Conservation (phyloP, 495 filamentous ascomycete genomes). For the Cercophora sp. region DNA sequence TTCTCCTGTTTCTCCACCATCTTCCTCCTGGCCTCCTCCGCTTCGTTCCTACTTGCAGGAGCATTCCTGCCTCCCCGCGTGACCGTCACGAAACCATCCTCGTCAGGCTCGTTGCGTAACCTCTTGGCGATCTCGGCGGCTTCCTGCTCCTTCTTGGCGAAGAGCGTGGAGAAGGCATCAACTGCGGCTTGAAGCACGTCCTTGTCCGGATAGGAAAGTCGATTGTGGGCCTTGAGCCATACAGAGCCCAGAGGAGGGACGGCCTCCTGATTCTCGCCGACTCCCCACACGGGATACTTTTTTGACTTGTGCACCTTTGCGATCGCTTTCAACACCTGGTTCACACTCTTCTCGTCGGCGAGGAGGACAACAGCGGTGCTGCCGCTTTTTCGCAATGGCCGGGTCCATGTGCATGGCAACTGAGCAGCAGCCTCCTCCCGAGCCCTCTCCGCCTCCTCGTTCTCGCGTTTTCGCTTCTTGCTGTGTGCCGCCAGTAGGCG, state of each 20-base stretch:
- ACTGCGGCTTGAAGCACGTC: slow-evolving; percentile 60
- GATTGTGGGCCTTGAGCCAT: slow-evolving; percentile 63
- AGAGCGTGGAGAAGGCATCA: slow-evolving; percentile 77
- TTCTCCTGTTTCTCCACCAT: slow-evolving; percentile 67
- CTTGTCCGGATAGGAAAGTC: slow-evolving; percentile 64
- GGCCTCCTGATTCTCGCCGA: slow-evolving; percentile 39
- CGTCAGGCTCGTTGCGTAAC: slow-evolving; percentile 73
- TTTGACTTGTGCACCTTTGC: slow-evolving; percentile 56
- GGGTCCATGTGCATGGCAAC: slow-evolving; percentile 70
- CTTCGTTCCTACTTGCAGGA: slow-evolving; percentile 69
- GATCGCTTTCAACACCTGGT: slow-evolving; percentile 69
- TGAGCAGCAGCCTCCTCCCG: slow-evolving; percentile 47
- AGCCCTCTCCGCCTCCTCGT: slow-evolving; percentile 49
- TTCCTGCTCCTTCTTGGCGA: slow-evolving; percentile 61
- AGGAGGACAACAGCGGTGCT: slow-evolving; percentile 76
- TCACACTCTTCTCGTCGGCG: slow-evolving; percentile 71
- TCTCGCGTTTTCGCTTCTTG: slow-evolving; percentile 67
- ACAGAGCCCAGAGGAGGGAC: slow-evolving; percentile 55
- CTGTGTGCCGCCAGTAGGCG: slow-evolving; percentile 41
- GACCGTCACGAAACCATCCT: slow-evolving; percentile 94
- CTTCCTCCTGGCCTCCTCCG: slow-evolving; percentile 64
- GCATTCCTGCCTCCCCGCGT: slow-evolving; percentile 71
- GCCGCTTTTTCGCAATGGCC: slow-evolving; percentile 67
- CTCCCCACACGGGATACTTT: slow-evolving; percentile 59
- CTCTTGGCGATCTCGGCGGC: slow-evolving; percentile 58